Conservation (phyloP, 1,284 basidiomycete species). For the Irpex sp. region DNA sequence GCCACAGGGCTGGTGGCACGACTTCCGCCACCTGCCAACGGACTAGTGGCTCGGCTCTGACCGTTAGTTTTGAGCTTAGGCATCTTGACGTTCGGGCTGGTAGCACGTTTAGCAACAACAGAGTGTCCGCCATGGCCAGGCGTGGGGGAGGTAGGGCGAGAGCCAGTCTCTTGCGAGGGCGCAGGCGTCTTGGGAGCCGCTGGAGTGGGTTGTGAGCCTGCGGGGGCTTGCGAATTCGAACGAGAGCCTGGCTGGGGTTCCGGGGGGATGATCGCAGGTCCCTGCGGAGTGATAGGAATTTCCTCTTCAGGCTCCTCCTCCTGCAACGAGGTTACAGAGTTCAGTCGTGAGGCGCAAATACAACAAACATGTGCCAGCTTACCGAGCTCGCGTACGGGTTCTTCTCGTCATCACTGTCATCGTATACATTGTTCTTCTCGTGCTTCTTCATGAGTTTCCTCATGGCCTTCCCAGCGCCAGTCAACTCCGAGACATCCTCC, state of each 20-base stretch:
- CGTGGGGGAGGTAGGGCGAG: slow-evolving; percentile 56
- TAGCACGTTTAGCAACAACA: slow-evolving; percentile 78
- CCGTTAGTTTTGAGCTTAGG: slow-evolving; percentile 50
- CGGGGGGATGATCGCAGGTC: slow-evolving; percentile 56
- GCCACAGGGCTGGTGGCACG: slow-evolving; percentile 41
- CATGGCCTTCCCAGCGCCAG: slow-evolving; percentile 71
- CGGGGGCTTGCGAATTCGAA: slow-evolving; percentile 26
- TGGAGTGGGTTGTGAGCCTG: slow-evolving; percentile 23
- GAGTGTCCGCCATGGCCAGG: slow-evolving; percentile 64
- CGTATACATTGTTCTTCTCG: slow-evolving; percentile 73
- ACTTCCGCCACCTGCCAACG: slow-evolving; percentile 36
- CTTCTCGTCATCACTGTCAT: slow-evolving; percentile 80
- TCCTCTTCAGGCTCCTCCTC: slow-evolving; percentile 72
- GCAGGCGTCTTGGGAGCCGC: slow-evolving; percentile 30
- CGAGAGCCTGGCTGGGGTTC: slow-evolving; percentile 31
- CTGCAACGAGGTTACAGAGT: slow-evolving; percentile 27
- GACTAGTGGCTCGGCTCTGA: slow-evolving; percentile 53
- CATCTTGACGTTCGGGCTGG: slow-evolving; percentile 56
- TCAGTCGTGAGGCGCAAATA: slow-evolving; percentile 6
- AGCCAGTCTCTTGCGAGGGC: slow-evolving; percentile 28
- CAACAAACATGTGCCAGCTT: slow-evolving; percentile 26
- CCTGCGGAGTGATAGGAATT: slow-evolving; percentile 41
- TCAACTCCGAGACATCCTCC: slow-evolving; percentile 52
- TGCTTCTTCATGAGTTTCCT: slow-evolving; percentile 73
- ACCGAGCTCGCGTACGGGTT: slow-evolving; percentile 80